phyloP scores from a whole-genome alignment of 805 yeast genomes.

The Citeromyces nyonsensis region DNA sequence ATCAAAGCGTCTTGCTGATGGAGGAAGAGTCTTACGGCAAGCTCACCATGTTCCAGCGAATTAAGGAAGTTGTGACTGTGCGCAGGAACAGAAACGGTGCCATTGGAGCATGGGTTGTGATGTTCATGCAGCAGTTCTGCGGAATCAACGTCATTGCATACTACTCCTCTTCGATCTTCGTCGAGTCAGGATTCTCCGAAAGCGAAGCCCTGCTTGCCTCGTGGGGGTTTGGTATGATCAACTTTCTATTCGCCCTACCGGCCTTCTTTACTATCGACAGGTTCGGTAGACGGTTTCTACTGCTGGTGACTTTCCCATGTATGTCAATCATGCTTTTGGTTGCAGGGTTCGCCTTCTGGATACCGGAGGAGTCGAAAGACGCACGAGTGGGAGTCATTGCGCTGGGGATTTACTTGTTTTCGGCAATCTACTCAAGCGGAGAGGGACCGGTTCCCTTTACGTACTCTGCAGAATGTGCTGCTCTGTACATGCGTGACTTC shows the following conservation, averaged over 20 bases:
- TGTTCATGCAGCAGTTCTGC: constrained; percentile 87
- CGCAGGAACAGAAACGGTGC: constrained; percentile 79
- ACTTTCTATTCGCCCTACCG: constrained; percentile 69
- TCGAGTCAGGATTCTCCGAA: constrained; percentile 46
- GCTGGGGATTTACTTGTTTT: constrained; percentile 59
- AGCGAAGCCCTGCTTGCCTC: constrained; percentile 61
- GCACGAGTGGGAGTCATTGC: constrained; percentile 56
- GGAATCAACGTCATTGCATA: constrained; percentile 83
- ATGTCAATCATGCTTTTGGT: constrained; percentile 44
- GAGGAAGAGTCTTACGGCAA: constrained; percentile 38
- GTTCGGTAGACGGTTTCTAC: constrained; percentile 54
- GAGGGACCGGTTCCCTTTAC: constrained; percentile 89
- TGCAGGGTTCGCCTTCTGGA: constrained; percentile 63
- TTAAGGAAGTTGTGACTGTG: constrained; percentile 45
- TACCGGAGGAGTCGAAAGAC: constrained; percentile 23
- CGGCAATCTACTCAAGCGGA: constrained; percentile 67
- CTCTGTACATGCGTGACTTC: constrained; percentile 62
- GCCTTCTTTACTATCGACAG: constrained; percentile 70
- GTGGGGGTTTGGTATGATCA: constrained; percentile 75
- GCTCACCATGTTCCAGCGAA: constrained; percentile 27
- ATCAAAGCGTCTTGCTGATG: constrained; percentile 45
- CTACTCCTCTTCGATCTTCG: constrained; percentile 66
- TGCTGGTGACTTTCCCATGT: constrained; percentile 45
- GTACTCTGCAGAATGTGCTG: constrained; percentile 75
- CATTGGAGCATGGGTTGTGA: constrained; percentile 64